These are phyloP conservation scores for Blastobotrys aristatus DNA, from an alignment of 1,139 yeast genomes.

Conservation along the genomic window DNA sequence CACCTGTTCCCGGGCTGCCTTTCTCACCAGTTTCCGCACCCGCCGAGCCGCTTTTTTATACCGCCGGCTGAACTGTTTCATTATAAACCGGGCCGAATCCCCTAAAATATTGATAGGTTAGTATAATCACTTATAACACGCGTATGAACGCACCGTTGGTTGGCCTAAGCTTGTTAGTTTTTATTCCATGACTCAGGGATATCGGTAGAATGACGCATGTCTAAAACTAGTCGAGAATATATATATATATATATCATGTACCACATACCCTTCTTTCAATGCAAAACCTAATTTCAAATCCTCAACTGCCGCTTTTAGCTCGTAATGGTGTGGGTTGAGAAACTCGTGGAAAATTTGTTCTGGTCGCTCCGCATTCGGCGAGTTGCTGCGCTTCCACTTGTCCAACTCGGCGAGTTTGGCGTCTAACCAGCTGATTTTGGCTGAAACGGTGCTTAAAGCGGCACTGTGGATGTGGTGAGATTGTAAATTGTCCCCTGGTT, in stretches of 20 bases:
- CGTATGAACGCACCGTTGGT: neutral
- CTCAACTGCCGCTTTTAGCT: neutral
- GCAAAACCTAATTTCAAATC: conserved; percentile 4
- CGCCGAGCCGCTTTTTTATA: neutral
- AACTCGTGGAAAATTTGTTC: neutral
- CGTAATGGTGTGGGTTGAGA: conserved; percentile 1
- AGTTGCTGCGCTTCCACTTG: neutral
- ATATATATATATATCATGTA: too few relatives aligned
- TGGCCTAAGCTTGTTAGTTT: neutral
- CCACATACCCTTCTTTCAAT: conserved; percentile 3
- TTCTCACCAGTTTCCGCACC: neutral
- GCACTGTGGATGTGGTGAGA: neutral
- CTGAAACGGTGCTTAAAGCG: conserved; percentile 1
- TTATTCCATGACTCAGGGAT: neutral
- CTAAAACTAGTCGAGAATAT: neutral
- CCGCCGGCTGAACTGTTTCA: neutral
- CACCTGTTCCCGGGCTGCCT: too few relatives aligned
- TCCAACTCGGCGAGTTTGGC: conserved; percentile 1
- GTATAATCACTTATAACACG: too few relatives aligned
- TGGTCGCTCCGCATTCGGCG: neutral
- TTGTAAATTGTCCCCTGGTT: neutral
- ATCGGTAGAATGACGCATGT: neutral
- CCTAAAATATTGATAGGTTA: too few relatives aligned
- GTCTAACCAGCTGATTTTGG: conserved; percentile 1
- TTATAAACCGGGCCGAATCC: neutral